Conservation (phyloP, 108 stramenopile genomes). For the Schizochytrium sp. region DNA sequence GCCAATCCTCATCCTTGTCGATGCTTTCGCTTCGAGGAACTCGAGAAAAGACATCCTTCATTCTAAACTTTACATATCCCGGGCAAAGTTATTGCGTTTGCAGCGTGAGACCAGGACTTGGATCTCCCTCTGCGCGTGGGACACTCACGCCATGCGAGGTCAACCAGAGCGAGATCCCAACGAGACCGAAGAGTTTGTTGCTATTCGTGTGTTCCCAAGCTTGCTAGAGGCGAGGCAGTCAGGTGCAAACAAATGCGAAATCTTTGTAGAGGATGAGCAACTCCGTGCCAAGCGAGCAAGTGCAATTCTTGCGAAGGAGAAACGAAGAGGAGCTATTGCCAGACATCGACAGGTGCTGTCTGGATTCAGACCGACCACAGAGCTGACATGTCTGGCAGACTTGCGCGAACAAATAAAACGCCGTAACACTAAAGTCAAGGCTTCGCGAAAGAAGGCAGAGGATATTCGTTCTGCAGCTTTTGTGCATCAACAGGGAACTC, state of each 20-base stretch:
- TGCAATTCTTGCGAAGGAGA: background rate
- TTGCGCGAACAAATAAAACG: slow-evolving; percentile 20
- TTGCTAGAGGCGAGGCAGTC: slow-evolving; percentile 2
- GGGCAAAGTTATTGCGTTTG: too few species aligned
- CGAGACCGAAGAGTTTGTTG: slow-evolving; percentile 39
- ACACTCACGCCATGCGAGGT: too few species aligned
- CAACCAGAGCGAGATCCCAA: too few species aligned
- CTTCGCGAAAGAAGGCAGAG: slow-evolving; percentile 27
- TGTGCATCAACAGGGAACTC: background rate
- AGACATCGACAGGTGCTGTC: background rate
- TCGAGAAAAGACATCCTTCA: too few species aligned
- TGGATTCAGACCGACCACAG: slow-evolving; percentile 19
- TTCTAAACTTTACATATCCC: too few species aligned
- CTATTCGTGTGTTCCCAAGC: slow-evolving; percentile 39
- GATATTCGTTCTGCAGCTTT: background rate
- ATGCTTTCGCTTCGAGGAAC: too few species aligned
- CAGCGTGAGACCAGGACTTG: too few species aligned
- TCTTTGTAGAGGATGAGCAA: slow-evolving; percentile 46
- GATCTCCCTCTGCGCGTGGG: too few species aligned
- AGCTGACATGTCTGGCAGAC: slow-evolving; percentile 32
- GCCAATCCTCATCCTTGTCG: too few species aligned
- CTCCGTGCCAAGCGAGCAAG: background rate
- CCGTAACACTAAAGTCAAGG: slow-evolving; percentile 27
- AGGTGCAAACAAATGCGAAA: background rate
- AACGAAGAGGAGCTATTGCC: background rate